Conservation (phyloP, 2,329 filamentous ascomycete genomes). For the Lasiodiplodia gonubiensis region DNA sequence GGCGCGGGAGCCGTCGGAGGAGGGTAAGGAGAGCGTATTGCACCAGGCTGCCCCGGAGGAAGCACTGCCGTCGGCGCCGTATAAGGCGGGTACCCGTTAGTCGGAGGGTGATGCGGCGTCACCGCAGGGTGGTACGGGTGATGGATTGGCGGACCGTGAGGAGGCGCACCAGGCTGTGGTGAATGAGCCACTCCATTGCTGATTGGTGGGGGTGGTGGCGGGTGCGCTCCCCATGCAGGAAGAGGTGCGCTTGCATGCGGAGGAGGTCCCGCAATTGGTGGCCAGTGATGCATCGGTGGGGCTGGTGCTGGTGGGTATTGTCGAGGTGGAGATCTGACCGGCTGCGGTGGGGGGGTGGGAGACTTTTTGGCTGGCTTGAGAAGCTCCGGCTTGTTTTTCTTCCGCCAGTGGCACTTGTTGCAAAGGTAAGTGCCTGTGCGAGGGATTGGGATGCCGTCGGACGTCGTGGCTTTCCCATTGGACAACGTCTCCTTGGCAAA, state of each 20-base stretch:
- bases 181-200: slow-evolving; percentile 42
- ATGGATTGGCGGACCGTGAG: slow-evolving; percentile 34
- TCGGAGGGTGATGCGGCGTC: slow-evolving; percentile 38
- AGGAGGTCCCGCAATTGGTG: slow-evolving; percentile 33
- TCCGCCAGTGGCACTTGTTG: slow-evolving; percentile 57
- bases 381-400: slow-evolving; percentile 43
- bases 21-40: slow-evolving; percentile 37
- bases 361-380: slow-evolving; percentile 39
- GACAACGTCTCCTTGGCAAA: slow-evolving; percentile 33
- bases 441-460: slow-evolving; percentile 23
- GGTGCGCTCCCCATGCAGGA: slow-evolving; percentile 38
- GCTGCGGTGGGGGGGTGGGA: slow-evolving; percentile 33
- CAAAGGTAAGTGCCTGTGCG: slow-evolving; percentile 47
- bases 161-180: slow-evolving; percentile 35
- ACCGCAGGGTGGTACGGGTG: slow-evolving; percentile 38
- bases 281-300: slow-evolving; percentile 34
- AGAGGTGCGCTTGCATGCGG: slow-evolving; percentile 38
- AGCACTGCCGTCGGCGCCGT: slow-evolving; percentile 38
- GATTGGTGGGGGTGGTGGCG: slow-evolving; percentile 30
- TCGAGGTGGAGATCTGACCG: slow-evolving; percentile 39
- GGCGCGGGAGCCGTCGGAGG: slow-evolving; percentile 39
- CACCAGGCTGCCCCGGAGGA: slow-evolving; percentile 38
- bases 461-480: slow-evolving; percentile 36
- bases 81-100: slow-evolving; percentile 44
- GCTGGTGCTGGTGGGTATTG: slow-evolving; percentile 38